These are phyloP conservation scores for Anisodus tanguticus DNA, from an alignment of 257 asterid genomes.

Conservation along the genomic window DNA sequence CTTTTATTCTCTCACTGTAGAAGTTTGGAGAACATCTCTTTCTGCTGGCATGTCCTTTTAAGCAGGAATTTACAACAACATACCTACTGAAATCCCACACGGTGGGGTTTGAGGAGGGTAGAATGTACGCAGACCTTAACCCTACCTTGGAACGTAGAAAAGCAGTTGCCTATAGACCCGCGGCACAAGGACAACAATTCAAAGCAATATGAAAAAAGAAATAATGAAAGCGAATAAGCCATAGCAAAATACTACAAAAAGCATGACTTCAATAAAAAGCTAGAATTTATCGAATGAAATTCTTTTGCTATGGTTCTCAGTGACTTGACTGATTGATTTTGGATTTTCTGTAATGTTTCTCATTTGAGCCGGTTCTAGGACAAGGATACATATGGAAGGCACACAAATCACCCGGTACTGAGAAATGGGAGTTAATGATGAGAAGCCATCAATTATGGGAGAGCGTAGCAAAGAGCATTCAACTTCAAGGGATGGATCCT, in stretches of 20 bases:
- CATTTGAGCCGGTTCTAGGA: constrained; percentile 61
- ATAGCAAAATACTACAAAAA: too few species aligned
- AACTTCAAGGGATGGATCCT: constrained; percentile 75
- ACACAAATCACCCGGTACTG: constrained; percentile 73
- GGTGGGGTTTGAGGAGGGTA: too few species aligned
- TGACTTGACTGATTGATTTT: constrained; percentile 36
- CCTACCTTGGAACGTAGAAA: too few species aligned
- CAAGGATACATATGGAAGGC: constrained; percentile 97
- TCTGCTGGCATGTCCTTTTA: not conserved
- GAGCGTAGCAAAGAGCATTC: constrained; percentile 62
- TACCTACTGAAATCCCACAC: too few species aligned
- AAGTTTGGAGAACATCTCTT: constrained; percentile 2
- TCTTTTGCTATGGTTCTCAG: not conserved
- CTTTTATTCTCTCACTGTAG: not conserved
- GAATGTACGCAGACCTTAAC: too few species aligned
- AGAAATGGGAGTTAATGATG: constrained; percentile 79
- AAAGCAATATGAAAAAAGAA: too few species aligned
- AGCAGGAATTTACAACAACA: not conserved
- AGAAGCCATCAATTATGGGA: constrained; percentile 89
- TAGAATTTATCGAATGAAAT: not conserved
- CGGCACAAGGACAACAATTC: too few species aligned
- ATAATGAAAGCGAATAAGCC: too few species aligned
- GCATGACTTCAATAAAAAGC: too few species aligned
- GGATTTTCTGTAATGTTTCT: constrained; percentile 38
- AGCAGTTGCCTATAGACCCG: too few species aligned